These are phyloP conservation scores for Saccharomycopsis oosterbeekiorum DNA, from an alignment of 805 yeast genomes.

Conservation along the genomic window DNA sequence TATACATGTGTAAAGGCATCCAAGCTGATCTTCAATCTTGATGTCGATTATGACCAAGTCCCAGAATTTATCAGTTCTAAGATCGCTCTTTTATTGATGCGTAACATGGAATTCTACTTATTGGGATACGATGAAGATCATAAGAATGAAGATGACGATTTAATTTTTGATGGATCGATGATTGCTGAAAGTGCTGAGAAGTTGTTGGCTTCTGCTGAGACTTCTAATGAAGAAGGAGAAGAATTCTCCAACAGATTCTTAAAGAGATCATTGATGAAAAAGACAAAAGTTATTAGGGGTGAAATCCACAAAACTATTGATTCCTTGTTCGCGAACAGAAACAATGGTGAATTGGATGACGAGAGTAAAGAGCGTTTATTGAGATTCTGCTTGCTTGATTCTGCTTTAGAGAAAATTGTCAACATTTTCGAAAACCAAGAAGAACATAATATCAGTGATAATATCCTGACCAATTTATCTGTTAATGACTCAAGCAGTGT, in stretches of 20 bases:
- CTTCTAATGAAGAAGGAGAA: conserved; percentile 25
- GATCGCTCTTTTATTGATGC: conserved; percentile 71
- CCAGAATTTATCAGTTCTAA: conserved; percentile 57
- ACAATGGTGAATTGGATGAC: conserved; percentile 40
- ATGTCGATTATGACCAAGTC: conserved; percentile 52
- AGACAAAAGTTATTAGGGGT: conserved; percentile 30
- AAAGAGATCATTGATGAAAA: conserved; percentile 32
- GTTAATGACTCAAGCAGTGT: background rate
- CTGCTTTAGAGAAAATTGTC: conserved; percentile 50
- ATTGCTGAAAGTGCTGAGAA: conserved; percentile 67
- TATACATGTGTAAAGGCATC: conserved; percentile 62
- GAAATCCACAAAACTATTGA: conserved; percentile 42
- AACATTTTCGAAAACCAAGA: conserved; percentile 26
- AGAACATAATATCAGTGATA: background rate
- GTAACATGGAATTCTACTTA: conserved; percentile 64
- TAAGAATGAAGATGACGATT: conserved; percentile 37
- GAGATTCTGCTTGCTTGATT: conserved; percentile 58
- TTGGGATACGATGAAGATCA: conserved; percentile 26
- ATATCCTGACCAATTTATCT: conserved; percentile 7
- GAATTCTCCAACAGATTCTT: conserved; percentile 30
- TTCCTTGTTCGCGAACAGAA: conserved; percentile 49
- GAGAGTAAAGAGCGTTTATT: conserved; percentile 72
- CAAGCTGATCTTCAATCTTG: conserved; percentile 54
- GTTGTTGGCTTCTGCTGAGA: conserved; percentile 32
- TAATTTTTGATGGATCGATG: conserved; percentile 66